A percentile compares a stretch with the other conserved stretches of the same genome.
Evolutionary conservation across 2,329 filamentous ascomycete genomes (phyloP).

Genomic region (Aspergillus carbonarius): DNA sequence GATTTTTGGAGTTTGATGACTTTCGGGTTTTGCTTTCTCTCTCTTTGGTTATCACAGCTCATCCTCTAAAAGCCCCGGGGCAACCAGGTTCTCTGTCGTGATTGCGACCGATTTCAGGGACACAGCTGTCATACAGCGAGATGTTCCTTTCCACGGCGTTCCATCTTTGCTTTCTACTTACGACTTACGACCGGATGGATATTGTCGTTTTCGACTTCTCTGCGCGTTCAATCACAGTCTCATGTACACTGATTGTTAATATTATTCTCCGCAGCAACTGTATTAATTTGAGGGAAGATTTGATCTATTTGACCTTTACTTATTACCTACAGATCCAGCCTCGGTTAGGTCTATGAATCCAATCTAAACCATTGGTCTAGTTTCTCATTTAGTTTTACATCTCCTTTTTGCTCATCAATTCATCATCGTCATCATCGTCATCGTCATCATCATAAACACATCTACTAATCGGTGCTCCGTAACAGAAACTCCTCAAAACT

Average conservation of each 20-base stretch:
- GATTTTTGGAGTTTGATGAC: constrained; percentile 26
- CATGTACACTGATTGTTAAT: constrained; percentile 30
- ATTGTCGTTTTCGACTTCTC: not conserved
- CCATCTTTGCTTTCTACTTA: constrained; percentile 18
- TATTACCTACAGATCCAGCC: not conserved
- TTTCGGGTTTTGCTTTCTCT: constrained; percentile 11
- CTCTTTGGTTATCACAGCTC: not conserved
- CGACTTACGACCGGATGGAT: constrained; percentile 20
- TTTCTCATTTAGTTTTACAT: not conserved
- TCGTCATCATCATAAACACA: constrained; percentile 5
- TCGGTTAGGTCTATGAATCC: too few species aligned
- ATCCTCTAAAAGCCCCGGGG: not conserved
- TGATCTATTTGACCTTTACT: constrained; percentile 10
- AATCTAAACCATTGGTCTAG: not conserved
- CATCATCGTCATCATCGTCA: not conserved
- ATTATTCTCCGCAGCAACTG: constrained; percentile 24
- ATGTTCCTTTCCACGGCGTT: constrained; percentile 1
- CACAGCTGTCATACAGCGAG: not conserved
- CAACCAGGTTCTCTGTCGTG: constrained; percentile 1
- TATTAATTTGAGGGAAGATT: constrained; percentile 29
- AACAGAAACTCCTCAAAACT: constrained; percentile 36
- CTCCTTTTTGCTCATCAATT: not conserved
- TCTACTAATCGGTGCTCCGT: not conserved
- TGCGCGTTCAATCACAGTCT: constrained; percentile 8
- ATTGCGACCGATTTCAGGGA: not conserved